Percentiles rank a stretch among this genome's conserved stretches.
Evolutionary conservation across 2,329 filamentous ascomycete genomes (phyloP).

Genomic region (Trichoderma semiorbis): DNA sequence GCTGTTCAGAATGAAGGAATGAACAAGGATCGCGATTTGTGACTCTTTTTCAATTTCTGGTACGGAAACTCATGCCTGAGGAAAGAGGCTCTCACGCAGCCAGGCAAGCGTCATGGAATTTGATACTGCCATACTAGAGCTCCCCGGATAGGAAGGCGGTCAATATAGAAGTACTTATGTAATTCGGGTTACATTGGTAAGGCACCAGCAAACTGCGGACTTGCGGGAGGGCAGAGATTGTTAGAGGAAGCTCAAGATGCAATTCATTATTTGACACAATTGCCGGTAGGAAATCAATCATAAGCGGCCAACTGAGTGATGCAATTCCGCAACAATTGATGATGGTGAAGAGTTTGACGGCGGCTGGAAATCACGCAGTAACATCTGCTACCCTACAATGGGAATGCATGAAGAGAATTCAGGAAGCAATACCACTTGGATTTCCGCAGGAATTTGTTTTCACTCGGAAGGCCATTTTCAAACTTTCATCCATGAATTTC

Average conservation of each 20-base stretch:
- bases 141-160: constrained; percentile 6
- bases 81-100: not conserved
- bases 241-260: not conserved
- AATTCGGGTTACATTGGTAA: not conserved
- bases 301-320: not conserved
- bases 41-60: not conserved
- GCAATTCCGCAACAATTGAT: not conserved
- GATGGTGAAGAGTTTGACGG: not conserved
- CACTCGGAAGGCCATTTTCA: not conserved
- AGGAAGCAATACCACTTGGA: not conserved
- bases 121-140: not conserved
- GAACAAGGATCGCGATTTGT: too few species aligned
- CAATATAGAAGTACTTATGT: not conserved
- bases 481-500: not conserved
- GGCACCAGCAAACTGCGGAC: too few species aligned
- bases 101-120: constrained; percentile 14
- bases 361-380: not conserved
- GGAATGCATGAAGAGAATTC: not conserved
- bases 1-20: not conserved
- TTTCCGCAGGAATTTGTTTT: not conserved
- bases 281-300: not conserved
- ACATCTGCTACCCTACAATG: not conserved
- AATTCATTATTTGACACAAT: not conserved
- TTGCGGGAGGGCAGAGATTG: not conserved
- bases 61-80: not conserved